These are phyloP conservation scores for Aspergillus terreus DNA, from an alignment of 2,329 filamentous ascomycete genomes.

Conservation along the genomic window DNA sequence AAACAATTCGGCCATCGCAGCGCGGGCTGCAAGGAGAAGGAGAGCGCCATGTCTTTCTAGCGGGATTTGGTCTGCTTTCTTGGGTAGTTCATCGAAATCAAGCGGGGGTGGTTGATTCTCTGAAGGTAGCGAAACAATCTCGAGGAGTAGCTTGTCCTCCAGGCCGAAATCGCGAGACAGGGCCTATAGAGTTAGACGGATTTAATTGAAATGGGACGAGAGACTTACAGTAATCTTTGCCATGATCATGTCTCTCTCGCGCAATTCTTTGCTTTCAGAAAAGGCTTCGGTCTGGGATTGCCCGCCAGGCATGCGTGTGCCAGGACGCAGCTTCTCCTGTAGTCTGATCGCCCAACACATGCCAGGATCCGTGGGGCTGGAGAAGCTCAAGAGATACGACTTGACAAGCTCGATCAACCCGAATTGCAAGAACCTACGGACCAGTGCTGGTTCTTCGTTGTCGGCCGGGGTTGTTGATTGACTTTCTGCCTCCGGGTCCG, in stretches of 20 bases:
- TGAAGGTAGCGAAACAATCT: slow-evolving; percentile 39
- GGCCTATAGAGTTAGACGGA: slow-evolving; percentile 31
- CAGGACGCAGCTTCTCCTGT: slow-evolving; percentile 56
- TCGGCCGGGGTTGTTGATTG: slow-evolving; percentile 34
- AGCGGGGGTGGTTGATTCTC: slow-evolving; percentile 40
- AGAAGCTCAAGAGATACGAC: slow-evolving; percentile 51
- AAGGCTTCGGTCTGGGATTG: slow-evolving; percentile 51
- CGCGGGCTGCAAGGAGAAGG: slow-evolving; percentile 52
- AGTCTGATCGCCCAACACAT: slow-evolving; percentile 48
- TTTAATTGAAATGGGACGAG: neutral
- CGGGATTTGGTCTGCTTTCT: slow-evolving; percentile 51
- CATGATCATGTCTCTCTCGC: slow-evolving; percentile 52
- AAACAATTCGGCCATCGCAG: slow-evolving; percentile 49
- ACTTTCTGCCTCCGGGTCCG: slow-evolving; percentile 56
- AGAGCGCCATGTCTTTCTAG: slow-evolving; percentile 55
- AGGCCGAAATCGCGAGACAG: slow-evolving; percentile 54
- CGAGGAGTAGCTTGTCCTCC: slow-evolving; percentile 45
- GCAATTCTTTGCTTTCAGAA: slow-evolving; percentile 45
- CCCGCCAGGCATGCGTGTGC: slow-evolving; percentile 48
- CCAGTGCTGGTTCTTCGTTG: slow-evolving; percentile 49
- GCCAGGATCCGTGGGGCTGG: slow-evolving; percentile 32
- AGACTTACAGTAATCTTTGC: slow-evolving; percentile 51
- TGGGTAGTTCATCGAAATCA: slow-evolving; percentile 55
- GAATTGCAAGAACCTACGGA: slow-evolving; percentile 56
- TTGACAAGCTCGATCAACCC: slow-evolving; percentile 61